These are phyloP conservation scores for Boechera retrofracta DNA, from an alignment of 345 rosid species.

Conservation along the genomic window DNA sequence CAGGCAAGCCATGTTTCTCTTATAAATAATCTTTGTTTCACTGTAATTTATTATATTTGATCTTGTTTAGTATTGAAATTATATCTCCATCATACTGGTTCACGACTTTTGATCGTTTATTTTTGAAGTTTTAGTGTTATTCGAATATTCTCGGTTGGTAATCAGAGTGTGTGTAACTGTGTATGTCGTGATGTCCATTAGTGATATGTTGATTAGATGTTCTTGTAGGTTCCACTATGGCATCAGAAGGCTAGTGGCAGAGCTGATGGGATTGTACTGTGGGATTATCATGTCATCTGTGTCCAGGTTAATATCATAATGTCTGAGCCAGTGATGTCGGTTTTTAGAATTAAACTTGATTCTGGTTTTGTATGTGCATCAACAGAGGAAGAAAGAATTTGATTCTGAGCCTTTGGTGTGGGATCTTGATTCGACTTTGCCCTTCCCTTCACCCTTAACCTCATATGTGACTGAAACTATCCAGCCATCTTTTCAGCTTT, in stretches of 20 bases:
- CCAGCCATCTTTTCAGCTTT: slow-evolving; percentile 78
- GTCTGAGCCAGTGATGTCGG: neutral
- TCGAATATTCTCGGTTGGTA: neutral
- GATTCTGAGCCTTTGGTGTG: slow-evolving; percentile 60
- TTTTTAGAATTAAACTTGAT: neutral
- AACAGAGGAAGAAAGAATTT: slow-evolving; percentile 61
- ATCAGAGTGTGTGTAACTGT: neutral
- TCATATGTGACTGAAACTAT: slow-evolving; percentile 66
- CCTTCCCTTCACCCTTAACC: slow-evolving; percentile 75
- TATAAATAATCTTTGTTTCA: neutral
- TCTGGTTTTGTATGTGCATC: slow-evolving; percentile 19
- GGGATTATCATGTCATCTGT: slow-evolving; percentile 93
- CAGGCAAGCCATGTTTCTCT: slow-evolving; percentile 54
- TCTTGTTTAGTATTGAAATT: slow-evolving; percentile 1
- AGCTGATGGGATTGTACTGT: slow-evolving; percentile 78
- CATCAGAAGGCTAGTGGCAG: slow-evolving; percentile 87
- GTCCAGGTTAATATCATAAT: slow-evolving; percentile 59
- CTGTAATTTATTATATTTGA: slow-evolving; percentile 3
- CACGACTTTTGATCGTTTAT: slow-evolving; percentile 1
- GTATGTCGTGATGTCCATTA: neutral
- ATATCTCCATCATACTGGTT: neutral
- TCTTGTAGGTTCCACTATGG: slow-evolving; percentile 81
- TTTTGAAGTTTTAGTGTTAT: neutral
- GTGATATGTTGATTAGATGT: slow-evolving; percentile 12
- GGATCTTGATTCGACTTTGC: slow-evolving; percentile 88